Evolutionary conservation across 768 basidiomycete species (phyloP).

Genomic region (Leccinum subtestaceum): DNA sequence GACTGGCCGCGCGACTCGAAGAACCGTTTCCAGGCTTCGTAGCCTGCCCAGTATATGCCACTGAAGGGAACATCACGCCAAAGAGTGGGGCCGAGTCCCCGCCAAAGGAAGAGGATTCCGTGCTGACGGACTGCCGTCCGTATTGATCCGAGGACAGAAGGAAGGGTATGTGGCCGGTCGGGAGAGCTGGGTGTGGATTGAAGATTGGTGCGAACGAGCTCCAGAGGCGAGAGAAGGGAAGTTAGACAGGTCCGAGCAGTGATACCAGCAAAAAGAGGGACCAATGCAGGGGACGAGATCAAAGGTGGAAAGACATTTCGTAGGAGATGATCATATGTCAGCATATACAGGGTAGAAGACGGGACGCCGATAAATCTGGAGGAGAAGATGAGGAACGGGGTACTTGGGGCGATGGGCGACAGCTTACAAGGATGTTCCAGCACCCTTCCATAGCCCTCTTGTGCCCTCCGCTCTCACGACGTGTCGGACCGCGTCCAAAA

Average conservation of each 20-base stretch:
- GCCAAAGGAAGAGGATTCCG: constrained; percentile 77
- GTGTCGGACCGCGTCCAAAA: constrained; percentile 78
- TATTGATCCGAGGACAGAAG: constrained; percentile 68
- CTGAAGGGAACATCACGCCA: constrained; percentile 99
- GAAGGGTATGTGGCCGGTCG: constrained; percentile 69
- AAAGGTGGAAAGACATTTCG: constrained; percentile 60
- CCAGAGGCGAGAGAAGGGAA: constrained; percentile 79
- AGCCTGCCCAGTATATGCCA: constrained; percentile 95
- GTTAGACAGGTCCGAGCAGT: constrained; percentile 79
- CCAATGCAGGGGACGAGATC: constrained; percentile 48
- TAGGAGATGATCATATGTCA: constrained; percentile 89
- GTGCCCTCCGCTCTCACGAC: constrained; percentile 81
- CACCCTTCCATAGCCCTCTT: constrained; percentile 92
- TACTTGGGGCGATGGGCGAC: not conserved
- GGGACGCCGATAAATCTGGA: constrained; percentile 85
- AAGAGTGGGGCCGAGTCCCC: constrained; percentile 86
- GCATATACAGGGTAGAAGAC: constrained; percentile 89
- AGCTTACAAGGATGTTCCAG: constrained; percentile 82
- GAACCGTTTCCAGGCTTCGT: constrained; percentile 74
- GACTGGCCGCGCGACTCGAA: constrained; percentile 52
- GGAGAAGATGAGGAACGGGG: constrained; percentile 7
- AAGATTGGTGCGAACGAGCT: constrained; percentile 90
- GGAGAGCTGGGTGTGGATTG: constrained; percentile 81
- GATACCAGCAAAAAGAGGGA: constrained; percentile 81
- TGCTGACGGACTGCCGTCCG: constrained; percentile 54